Base-by-base conservation (phyloP, 1,139 yeast species). In the Diutina neorugosa region DNA sequence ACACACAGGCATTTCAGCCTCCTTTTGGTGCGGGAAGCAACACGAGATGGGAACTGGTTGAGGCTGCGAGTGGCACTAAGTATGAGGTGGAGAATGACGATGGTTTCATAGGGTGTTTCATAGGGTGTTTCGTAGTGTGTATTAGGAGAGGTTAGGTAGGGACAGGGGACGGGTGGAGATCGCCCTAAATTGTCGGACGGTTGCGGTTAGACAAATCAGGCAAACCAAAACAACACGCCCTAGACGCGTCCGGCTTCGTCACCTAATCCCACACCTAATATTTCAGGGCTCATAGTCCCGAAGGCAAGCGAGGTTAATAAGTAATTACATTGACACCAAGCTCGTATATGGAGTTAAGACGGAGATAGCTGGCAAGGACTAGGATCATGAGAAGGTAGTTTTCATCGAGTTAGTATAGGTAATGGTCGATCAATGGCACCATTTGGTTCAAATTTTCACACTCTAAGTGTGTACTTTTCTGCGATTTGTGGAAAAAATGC, bases 141-240 rank as follows among this genome's bases (percentile, higher is more conserved):
- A n/a, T n/a, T n/a, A n/a, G n/a, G n/a, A n/a, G n/a, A n/a, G n/a
- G n/a, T n/a, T n/a, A n/a, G n/a, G n/a, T n/a, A n/a, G n/a, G n/a
- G n/a, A n/a, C n/a, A n/a, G n/a, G n/a, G n/a, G n/a, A n/a, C n/a
- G n/a, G n/a, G n/a, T 23, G 25, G 25, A 23, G 25, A 23, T 23
- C 25, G 7, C 6, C 4, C 7, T 7, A 7, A 23, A 4, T 23
- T 23, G 20, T 19, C 3, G 6, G 5, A n/a, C 19, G 20, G 3
- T 18, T 40, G 43, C 20, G 43, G 43, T 20, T n/a, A n/a, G 18
- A 16, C 11, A 40, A 40, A 20, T n/a, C 43, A 11, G 43, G 5
- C 21, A 44, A 44, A 44, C n/a, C 48, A 44, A 44, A 44, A 44
- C 48, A 44, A 44, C 48, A 44, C 48, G 31, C 31, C 37, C 37